These are phyloP conservation scores for Vanrija sp. DNA, from an alignment of 1,284 basidiomycete species.

Conservation along the genomic window DNA sequence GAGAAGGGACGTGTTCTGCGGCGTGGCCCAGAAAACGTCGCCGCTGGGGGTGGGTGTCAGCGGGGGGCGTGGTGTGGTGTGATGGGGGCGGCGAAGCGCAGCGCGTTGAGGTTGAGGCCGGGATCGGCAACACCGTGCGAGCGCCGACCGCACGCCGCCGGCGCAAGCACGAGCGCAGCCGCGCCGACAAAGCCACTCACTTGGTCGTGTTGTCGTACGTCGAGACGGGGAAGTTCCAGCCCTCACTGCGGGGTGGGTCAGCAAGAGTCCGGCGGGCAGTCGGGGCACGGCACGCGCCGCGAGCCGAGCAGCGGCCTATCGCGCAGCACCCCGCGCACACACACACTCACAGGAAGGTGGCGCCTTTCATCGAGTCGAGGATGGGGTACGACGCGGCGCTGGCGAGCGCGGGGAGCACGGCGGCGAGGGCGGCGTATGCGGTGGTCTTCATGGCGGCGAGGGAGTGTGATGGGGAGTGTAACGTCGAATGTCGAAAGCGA, in stretches of 20 bases:
- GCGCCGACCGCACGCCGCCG: too few species aligned
- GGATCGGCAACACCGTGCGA: too few species aligned
- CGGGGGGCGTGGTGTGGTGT: neutral
- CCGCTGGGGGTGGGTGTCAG: slow-evolving; percentile 52
- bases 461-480: too few species aligned
- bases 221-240: slow-evolving; percentile 21
- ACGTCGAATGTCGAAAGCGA: too few species aligned
- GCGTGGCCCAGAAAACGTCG: slow-evolving; percentile 53
- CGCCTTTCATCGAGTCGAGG: slow-evolving; percentile 21
- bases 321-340: neutral
- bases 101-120: neutral
- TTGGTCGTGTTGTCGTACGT: slow-evolving; percentile 45
- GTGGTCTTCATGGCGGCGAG: too few species aligned
- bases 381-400: slow-evolving; percentile 9
- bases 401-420: slow-evolving; percentile 4
- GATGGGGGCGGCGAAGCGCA: neutral
- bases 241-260: slow-evolving; percentile 20
- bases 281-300: too few species aligned
- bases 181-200: slow-evolving; percentile 17
- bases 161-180: neutral
- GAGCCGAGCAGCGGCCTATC: neutral
- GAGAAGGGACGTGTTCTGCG: slow-evolving; percentile 46
- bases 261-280: neutral
- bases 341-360: slow-evolving; percentile 17
- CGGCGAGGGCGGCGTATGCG: neutral